Base-by-base conservation (phyloP, 768 basidiomycete species). In the Amanita exitialis region DNA sequence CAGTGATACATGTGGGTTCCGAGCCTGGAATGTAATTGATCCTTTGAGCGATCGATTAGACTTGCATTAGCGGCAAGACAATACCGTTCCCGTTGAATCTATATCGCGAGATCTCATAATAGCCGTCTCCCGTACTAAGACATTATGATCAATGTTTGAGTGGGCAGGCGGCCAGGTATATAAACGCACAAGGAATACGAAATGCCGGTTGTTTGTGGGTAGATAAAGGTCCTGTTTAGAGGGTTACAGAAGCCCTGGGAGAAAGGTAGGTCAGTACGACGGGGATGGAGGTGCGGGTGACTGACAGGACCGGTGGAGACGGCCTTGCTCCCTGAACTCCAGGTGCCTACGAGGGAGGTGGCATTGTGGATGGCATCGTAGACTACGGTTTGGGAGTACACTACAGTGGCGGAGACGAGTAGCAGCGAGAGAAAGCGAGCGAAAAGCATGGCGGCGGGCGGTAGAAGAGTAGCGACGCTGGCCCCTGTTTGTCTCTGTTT, bases 51-150 rank as follows among this genome's bases (percentile, higher is more conserved):
- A 44, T 56, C 35, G 50, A 44, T 6, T 35, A 47, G 12, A 30
- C 21, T 20, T 30, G 30, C 28, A 16, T n/a, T 23, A 46, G 50
- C 45, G 37, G 35, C 21, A 35, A 6, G 32, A 21, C 32, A 43
- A 32, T 30, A 90, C 91, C 94, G 66, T 99, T 99, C 51, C 82
- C 71, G 36, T 70, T 75, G 70, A 94, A 94, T 48, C 93, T 81
- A 67, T 96, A 99, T 58, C 90, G 84, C 18, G 92, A 80, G 63
- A 90, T 76, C 65, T 99, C 96, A 56, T 86, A 99, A 70, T 69
- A 88, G 9, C 84, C 83, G 53, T 85, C 80, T 34, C 68, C 63
- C 47, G 87, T 77, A 69, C 89, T 91, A 53, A 53, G 44, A 44
- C 48, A 34, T 32, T 10, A 25, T 23, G 35, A 51, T 53, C 36